Base-by-base conservation (phyloP, 176 grass and related monocot genomes). In the Zoysia pacifica region DNA sequence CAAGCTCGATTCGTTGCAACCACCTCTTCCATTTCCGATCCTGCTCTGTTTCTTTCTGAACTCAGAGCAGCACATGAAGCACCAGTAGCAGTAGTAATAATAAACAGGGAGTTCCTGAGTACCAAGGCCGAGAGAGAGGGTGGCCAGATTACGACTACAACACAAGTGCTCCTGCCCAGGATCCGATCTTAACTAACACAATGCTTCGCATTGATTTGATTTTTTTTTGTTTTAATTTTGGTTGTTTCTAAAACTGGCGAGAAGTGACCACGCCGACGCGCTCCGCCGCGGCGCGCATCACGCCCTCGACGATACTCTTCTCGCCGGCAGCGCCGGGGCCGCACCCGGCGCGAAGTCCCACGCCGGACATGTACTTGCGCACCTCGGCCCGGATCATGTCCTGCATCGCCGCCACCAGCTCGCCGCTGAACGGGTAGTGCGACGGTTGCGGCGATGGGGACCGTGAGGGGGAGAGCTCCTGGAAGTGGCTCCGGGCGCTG, bases 371-470 rank as follows among this genome's bases (percentile, higher is more conserved):
- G 90, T 98, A 98, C 78, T 67, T 89, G 74, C 87, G 74, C 62
- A 98, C 95, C 80, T 98, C 95, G 36, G 67, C 69, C 8, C 93
- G 91, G 53, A 97, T 93, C 93, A 97, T 93, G 83, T 97, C 90
- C 67, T 90, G 86, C 90, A 97, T 91, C 77, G 85, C 80, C 63
- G 84, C 83, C 2, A 85, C 65, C 48, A 93, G 54, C 15, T 75
- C 88, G 47, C 66, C 84, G 73, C 79, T 83, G 78, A 90, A 75
- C 48, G 81, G 77, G 86, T 73, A 84, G 0, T 62, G 7, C 52
- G 50, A 9, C 9, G 50, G 5, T 47, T 63, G 84, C 6, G 75
- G 61, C 7, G 77, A 79, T 40, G 65, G 77, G 7, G 79, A 78
- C 11, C 73, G 80, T 59, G 84, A 74, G 0, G 85, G 59, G 41